Percentiles rank a stretch among this genome's conserved stretches.
Conservation (phyloP, 1,284 basidiomycete species). For the Anthracocystis walkeri region DNA sequence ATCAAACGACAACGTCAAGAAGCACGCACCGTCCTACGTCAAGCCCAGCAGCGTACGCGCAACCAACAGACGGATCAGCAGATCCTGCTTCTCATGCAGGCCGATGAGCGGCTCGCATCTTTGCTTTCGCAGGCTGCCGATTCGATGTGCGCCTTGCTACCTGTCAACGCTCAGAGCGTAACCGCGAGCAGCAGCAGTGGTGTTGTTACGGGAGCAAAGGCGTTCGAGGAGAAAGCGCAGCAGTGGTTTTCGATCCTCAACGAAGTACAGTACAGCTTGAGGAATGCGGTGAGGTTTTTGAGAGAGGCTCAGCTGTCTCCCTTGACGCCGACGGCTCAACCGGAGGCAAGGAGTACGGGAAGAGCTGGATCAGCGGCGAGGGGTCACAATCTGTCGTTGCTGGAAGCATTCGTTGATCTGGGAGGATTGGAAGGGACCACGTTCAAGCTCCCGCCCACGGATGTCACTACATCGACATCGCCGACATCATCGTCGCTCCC, state of each 20-base stretch:
- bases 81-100: slow-evolving; percentile 52
- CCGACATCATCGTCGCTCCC: slow-evolving; percentile 9
- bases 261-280: slow-evolving; percentile 50
- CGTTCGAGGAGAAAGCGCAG: slow-evolving; percentile 46
- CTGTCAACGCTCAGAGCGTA: background rate
- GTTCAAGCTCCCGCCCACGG: slow-evolving; percentile 35
- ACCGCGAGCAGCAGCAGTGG: background rate
- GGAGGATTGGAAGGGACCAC: slow-evolving; percentile 32
- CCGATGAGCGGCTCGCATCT: slow-evolving; percentile 42
- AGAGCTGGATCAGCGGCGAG: slow-evolving; percentile 36
- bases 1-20: slow-evolving; percentile 39
- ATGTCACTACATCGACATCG: background rate
- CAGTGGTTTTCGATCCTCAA: slow-evolving; percentile 55
- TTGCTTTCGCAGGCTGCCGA: slow-evolving; percentile 50
- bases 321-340: slow-evolving; percentile 22
- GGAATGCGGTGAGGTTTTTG: slow-evolving; percentile 38
- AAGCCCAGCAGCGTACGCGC: slow-evolving; percentile 36
- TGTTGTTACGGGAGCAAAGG: slow-evolving; percentile 35
- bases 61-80: slow-evolving; percentile 52
- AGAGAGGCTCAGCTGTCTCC: slow-evolving; percentile 45
- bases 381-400: slow-evolving; percentile 43
- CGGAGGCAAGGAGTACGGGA: slow-evolving; percentile 33
- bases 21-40: slow-evolving; percentile 37
- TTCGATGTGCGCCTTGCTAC: slow-evolving; percentile 44
- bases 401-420: slow-evolving; percentile 49